Evolutionary conservation across 441 rosid species (phyloP).

Genomic region (Populus trichocarpa): DNA sequence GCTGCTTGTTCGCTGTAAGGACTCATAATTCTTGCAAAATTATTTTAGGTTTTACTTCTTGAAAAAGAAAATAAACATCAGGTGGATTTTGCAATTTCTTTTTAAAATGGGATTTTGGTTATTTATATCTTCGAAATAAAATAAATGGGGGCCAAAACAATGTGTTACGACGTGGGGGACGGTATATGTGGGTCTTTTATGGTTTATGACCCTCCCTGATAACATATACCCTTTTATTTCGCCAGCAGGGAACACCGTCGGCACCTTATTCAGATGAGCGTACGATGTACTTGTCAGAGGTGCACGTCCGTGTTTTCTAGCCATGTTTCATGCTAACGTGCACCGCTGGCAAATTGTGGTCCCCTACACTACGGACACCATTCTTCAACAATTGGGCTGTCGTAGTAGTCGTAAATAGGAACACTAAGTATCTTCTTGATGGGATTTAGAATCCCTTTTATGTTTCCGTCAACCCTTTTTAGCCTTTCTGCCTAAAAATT

Average conservation of each 20-base stretch:
- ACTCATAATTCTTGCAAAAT: not conserved
- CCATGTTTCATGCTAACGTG: constrained; percentile 9
- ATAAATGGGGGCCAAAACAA: not conserved
- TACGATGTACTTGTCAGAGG: constrained; percentile 15
- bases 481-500: not conserved
- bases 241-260: too few species aligned
- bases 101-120: too few species aligned
- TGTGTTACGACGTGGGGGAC: not conserved
- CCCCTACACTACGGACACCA: not conserved
- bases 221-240: too few species aligned
- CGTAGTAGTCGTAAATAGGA: too few species aligned
- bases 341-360: constrained; percentile 3
- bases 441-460: not conserved
- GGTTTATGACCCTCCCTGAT: too few species aligned
- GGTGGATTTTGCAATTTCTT: not conserved
- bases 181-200: not conserved
- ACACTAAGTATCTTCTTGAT: not conserved
- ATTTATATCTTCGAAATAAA: not conserved
- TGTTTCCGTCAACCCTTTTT: not conserved
- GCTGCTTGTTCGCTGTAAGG: constrained; percentile 48
- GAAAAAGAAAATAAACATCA: too few species aligned
- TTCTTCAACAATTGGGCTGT: not conserved
- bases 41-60: too few species aligned
- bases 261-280: not conserved
- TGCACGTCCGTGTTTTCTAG: constrained; percentile 6